Conservation (phyloP, 2,329 filamentous ascomycete genomes). For the Exophiala aquamarina region DNA sequence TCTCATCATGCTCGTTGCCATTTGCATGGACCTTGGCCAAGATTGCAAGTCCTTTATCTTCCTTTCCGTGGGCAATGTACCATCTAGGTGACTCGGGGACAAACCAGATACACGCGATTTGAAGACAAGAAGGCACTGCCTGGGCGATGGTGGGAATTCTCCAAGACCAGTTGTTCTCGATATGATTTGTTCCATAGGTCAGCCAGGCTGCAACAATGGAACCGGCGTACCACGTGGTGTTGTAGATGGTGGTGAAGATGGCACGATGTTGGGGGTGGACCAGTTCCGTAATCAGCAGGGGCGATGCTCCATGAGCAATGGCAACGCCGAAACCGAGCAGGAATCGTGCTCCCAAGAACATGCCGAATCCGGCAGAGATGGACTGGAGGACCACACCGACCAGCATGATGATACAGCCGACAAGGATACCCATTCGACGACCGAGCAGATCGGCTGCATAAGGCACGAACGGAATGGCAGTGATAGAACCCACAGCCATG, state of each 20-base stretch:
- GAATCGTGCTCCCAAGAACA: conserved; percentile 62
- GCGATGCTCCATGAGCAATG: conserved; percentile 39
- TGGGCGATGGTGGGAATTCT: conserved; percentile 68
- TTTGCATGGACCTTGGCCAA: conserved; percentile 42
- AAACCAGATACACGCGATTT: conserved; percentile 59
- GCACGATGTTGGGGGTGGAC: conserved; percentile 51
- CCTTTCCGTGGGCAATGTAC: conserved; percentile 43
- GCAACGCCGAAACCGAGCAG: conserved; percentile 64
- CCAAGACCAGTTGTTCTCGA: conserved; percentile 54
- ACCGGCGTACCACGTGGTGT: conserved; percentile 56
- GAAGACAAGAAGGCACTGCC: conserved; percentile 58
- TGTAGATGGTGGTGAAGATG: conserved; percentile 53
- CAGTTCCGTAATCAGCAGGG: conserved; percentile 45
- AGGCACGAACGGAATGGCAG: conserved; percentile 48
- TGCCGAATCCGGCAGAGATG: conserved; percentile 29
- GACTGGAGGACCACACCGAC: conserved; percentile 34
- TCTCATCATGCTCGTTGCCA: conserved; percentile 41
- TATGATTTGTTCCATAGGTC: conserved; percentile 48
- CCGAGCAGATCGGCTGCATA: conserved; percentile 51
- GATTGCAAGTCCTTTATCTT: conserved; percentile 32
- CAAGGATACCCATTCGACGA: conserved; percentile 48
- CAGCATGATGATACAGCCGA: conserved; percentile 30
- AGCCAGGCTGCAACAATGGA: conserved; percentile 52
- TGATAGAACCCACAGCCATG: conserved; percentile 44
- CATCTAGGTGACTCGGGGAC: conserved; percentile 69